phyloP scores from a whole-genome alignment of 2,329 filamentous ascomycete genomes.

The Sclerotinia trifoliorum region DNA sequence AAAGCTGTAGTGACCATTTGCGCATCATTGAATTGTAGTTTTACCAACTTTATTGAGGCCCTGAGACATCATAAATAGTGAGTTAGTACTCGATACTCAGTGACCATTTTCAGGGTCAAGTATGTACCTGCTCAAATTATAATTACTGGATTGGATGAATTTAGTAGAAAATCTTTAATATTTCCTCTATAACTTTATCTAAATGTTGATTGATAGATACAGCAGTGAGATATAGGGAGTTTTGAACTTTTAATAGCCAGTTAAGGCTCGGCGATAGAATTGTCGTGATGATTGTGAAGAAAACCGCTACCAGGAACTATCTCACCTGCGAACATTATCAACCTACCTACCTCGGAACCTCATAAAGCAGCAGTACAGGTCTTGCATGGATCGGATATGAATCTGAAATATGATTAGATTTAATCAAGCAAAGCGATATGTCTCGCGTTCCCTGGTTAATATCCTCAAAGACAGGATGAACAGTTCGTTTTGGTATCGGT shows the following conservation, averaged over 20 bases:
- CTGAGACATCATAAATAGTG: slow-evolving; percentile 44
- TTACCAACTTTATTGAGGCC: slow-evolving; percentile 43
- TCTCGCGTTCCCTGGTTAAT: neutral
- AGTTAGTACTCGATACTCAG: slow-evolving; percentile 28
- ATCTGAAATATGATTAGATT: neutral
- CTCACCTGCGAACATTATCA: neutral
- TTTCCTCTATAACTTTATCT: neutral
- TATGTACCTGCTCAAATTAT: slow-evolving; percentile 34
- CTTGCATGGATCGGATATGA: neutral
- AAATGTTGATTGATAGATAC: neutral
- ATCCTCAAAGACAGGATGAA: neutral
- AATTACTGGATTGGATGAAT: slow-evolving; percentile 20
- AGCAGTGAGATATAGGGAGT: neutral
- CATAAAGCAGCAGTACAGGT: neutral
- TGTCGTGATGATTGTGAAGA: neutral
- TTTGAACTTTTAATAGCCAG: neutral
- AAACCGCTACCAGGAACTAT: neutral
- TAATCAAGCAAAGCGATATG: neutral
- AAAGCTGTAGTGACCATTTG: neutral
- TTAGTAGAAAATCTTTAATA: neutral
- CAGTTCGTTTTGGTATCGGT: too few species aligned
- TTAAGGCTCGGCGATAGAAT: neutral
- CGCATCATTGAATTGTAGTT: neutral
- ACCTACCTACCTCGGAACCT: neutral
- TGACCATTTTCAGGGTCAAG: neutral